These are phyloP conservation scores for Drosera spatulata DNA, from an alignment of 179 eudicot genomes.

Conservation along the genomic window DNA sequence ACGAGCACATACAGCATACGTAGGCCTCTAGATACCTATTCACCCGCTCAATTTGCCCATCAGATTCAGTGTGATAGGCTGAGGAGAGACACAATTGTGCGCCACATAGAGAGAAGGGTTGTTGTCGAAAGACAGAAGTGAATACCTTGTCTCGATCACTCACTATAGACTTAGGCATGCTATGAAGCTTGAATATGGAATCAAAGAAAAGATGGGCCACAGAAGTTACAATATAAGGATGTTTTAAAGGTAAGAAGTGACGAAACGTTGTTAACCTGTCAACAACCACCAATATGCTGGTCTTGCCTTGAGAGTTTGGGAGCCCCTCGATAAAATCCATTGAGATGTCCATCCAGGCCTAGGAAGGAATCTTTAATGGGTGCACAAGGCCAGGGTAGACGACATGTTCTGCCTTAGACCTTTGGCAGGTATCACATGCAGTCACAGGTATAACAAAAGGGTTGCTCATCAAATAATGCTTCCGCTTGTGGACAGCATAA, in stretches of 20 bases:
- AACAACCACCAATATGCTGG: neutral
- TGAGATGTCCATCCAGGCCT: neutral
- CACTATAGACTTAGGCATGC: neutral
- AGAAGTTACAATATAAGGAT: neutral
- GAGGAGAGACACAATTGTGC: neutral
- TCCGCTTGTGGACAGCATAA: neutral
- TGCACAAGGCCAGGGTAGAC: neutral
- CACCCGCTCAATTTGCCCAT: neutral
- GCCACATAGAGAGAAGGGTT: neutral
- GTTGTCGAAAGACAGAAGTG: neutral
- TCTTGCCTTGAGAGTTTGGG: neutral
- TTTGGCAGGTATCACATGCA: neutral
- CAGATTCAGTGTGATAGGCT: neutral
- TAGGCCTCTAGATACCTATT: neutral
- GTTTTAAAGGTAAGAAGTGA: neutral
- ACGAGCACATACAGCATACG: neutral
- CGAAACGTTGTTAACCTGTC: neutral
- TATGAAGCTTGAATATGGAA: neutral
- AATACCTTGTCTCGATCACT: neutral
- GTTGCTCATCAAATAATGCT: neutral
- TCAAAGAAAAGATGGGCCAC: neutral
- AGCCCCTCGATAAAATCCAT: constrained; percentile 2
- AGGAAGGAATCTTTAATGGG: neutral
- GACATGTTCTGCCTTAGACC: neutral
- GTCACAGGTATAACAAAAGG: neutral